phyloP scores from a whole-genome alignment of 495 filamentous ascomycete species.

The Xylaria acuta region DNA sequence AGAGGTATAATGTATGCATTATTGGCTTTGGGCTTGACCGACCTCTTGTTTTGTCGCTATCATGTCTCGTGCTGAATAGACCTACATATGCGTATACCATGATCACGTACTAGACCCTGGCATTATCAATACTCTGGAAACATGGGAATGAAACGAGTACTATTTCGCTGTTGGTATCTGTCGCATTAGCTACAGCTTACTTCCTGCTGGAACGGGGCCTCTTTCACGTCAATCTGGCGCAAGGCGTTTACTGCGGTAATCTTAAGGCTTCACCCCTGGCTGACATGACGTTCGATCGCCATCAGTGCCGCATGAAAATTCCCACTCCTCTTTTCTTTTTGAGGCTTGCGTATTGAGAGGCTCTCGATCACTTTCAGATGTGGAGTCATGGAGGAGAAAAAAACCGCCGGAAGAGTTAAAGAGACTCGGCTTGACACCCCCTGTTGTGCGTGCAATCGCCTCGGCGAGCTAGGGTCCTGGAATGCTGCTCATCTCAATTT shows the following conservation, averaged over 20 bases:
- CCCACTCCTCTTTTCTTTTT: constrained; percentile 19
- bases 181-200: not conserved
- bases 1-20: constrained; percentile 22
- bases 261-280: constrained; percentile 14
- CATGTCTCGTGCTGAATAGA: constrained; percentile 16
- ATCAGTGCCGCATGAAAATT: constrained; percentile 21
- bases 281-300: constrained; percentile 25
- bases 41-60: constrained; percentile 20
- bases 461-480: constrained; percentile 37
- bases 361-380: constrained; percentile 9
- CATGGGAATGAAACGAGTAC: constrained; percentile 1
- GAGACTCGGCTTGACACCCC: constrained; percentile 18
- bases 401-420: constrained; percentile 21
- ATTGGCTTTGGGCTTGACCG: constrained; percentile 17
- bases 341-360: constrained; percentile 27
- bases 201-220: constrained; percentile 1
- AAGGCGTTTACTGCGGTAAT: constrained; percentile 29
- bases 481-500: constrained; percentile 46
- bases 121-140: not conserved
- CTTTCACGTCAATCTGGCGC: constrained; percentile 11
- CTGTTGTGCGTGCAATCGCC: constrained; percentile 33
- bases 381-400: constrained; percentile 22
- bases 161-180: constrained; percentile 14
- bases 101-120: constrained; percentile 1
- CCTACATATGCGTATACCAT: not conserved